These are phyloP conservation scores for Lachnellula suecica DNA, from an alignment of 2,329 filamentous ascomycete genomes.

Conservation along the genomic window DNA sequence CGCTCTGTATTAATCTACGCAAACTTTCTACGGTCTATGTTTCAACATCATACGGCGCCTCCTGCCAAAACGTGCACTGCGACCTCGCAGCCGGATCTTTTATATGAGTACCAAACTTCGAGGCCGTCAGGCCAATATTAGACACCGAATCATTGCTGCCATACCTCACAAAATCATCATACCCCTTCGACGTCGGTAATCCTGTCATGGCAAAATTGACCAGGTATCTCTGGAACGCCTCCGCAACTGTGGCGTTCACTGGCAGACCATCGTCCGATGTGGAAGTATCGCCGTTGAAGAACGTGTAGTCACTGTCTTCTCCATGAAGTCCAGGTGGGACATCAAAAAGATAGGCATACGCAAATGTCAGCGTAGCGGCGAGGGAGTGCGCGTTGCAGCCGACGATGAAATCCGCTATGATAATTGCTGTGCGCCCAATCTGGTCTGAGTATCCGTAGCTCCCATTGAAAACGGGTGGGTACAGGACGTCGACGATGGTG, in stretches of 20 bases:
- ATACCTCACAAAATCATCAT: too few relatives aligned
- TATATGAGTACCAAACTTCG: not conserved
- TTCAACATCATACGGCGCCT: not conserved
- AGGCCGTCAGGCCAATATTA: not conserved
- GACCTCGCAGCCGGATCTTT: not conserved
- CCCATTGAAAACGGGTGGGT: constrained; percentile 48
- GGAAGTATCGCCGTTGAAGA: constrained; percentile 41
- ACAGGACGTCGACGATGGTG: constrained; percentile 44
- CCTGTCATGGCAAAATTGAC: constrained; percentile 34
- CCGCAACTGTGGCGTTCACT: constrained; percentile 34
- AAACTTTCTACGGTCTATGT: too few relatives aligned
- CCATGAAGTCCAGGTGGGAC: constrained; percentile 53
- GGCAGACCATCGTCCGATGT: constrained; percentile 20
- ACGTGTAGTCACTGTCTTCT: constrained; percentile 51
- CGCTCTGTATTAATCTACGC: too few relatives aligned
- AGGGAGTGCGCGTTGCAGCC: constrained; percentile 51
- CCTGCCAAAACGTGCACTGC: not conserved
- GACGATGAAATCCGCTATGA: constrained; percentile 44
- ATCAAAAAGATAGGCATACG: constrained; percentile 52
- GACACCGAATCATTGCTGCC: not conserved
- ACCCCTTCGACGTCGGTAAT: too few relatives aligned
- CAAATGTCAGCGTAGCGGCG: constrained; percentile 44
- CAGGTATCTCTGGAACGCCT: constrained; percentile 37
- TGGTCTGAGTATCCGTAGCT: constrained; percentile 44
- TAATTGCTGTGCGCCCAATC: constrained; percentile 40